Base-by-base conservation (phyloP, 2,329 filamentous ascomycete genomes). In the Rugonectria rugulosa region DNA sequence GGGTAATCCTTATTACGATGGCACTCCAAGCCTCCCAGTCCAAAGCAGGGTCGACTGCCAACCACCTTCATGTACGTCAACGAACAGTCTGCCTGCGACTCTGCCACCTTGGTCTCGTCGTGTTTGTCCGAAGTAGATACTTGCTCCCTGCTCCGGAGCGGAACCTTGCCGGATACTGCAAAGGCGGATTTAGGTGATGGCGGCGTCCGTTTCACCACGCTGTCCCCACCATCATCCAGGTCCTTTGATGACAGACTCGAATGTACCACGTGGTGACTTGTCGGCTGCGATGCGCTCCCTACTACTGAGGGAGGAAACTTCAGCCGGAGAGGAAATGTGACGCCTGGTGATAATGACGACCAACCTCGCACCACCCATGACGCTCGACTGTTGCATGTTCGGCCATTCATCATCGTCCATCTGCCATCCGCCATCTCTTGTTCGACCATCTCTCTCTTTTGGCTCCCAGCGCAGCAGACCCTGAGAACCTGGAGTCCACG, bases 161-260 rank as follows among this genome's bases (percentile, higher is more conserved):
- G 60, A 64, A 68, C 56, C 53, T 40, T 66, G 53, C 65, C 60
- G 53, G 50, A n/a, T n/a, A n/a, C n/a, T n/a, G n/a, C n/a, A 51
- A 40, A 68, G 56, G 57, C 61, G 59, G 37, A 48, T 56, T 59
- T 42, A 15, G 54, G 45, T 57, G 56, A 47, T 56, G 41, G 46
- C 41, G 51, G 48, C 62, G 56, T 66, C 60, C 54, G 58, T 65
- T 61, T 65, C 54, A 65, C 64, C 58, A 65, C 56, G 56, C 60
- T 57, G 62, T 51, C 53, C 62, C 64, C 64, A 64, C 64, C 43
- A 61, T 42, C 48, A 63, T 53, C 49, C 62, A 53, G 56, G 57
- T 42, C 45, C 48, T 56, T 54, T 55, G 56, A 47, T 41, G 52
- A 55, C 26, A 42, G 44, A 48, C 41, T 64, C 26, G 50, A 61